Percentiles rank a stretch among this genome's conserved stretches.
phyloP scores from a whole-genome alignment of 1,139 yeast genomes.

The Hansenula sp. region DNA sequence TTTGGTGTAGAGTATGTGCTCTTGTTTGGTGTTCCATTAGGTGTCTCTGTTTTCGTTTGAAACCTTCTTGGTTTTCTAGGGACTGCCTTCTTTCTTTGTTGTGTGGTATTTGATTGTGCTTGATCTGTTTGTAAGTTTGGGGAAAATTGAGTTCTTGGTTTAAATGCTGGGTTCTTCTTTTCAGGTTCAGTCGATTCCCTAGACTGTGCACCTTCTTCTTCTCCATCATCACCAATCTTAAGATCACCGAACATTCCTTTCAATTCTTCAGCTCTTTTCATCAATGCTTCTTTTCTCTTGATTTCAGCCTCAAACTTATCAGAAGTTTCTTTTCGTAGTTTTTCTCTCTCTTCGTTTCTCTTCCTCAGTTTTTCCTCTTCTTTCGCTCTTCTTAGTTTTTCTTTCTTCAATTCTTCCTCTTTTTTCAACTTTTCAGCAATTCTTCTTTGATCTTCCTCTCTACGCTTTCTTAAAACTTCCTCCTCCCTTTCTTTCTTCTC shows the following conservation, averaged over 20 bases:
- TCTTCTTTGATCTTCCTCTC: conserved; percentile 4
- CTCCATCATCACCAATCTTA: neutral
- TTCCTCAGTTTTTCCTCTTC: conserved; percentile 5
- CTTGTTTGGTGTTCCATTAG: no score
- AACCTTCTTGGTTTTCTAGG: no score
- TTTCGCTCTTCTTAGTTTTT: conserved; percentile 5
- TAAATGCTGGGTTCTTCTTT: no score
- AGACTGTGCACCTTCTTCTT: no score
- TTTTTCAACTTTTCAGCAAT: neutral
- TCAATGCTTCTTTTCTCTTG: neutral
- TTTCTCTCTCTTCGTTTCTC: conserved; percentile 10
- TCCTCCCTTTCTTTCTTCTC: neutral
- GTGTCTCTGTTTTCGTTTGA: no score
- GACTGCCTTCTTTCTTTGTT: no score
- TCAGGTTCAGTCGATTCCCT: no score
- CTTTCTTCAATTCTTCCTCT: conserved; percentile 1
- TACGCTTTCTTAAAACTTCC: conserved; percentile 1
- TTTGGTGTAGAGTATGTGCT: no score
- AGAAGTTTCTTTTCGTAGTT: neutral
- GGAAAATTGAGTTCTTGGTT: neutral
- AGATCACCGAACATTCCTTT: neutral
- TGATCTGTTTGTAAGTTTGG: no score
- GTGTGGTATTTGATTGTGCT: no score
- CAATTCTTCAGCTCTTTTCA: neutral
- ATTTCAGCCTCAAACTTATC: neutral